Percentiles rank a stretch among this genome's conserved stretches.
These are phyloP conservation scores for Trypanosoma lewisi DNA, from an alignment of 208 protist genomes.

Conservation along the genomic window DNA sequence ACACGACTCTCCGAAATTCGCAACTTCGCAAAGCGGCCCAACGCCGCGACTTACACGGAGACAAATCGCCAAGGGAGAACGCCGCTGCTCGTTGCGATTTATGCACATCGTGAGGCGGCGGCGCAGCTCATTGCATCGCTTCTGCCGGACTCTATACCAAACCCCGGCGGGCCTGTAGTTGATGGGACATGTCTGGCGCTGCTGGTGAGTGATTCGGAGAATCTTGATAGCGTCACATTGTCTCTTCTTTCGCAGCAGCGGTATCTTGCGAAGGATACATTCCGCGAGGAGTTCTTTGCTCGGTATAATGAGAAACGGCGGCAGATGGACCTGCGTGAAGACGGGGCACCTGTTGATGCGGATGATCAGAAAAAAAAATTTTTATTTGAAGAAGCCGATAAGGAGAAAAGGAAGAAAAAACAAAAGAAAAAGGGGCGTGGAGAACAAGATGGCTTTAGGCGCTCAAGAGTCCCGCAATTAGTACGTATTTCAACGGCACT, in stretches of 20 bases:
- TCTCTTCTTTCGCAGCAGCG: constrained; percentile 52
- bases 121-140: constrained; percentile 61
- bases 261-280: constrained; percentile 20
- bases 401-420: not conserved
- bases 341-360: not conserved
- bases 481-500: not conserved
- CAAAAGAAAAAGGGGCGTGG: not conserved
- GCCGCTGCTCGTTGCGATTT: constrained; percentile 67
- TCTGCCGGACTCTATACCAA: constrained; percentile 14
- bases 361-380: not conserved
- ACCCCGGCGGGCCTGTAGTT: constrained; percentile 55
- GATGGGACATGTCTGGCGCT: constrained; percentile 68
- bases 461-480: not conserved
- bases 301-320: constrained; percentile 26
- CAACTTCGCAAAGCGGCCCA: constrained; percentile 27
- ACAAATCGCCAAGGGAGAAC: constrained; percentile 63
- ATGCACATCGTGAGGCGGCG: constrained; percentile 45
- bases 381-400: not conserved
- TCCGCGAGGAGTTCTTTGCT: constrained; percentile 22
- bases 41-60: constrained; percentile 30
- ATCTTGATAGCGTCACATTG: constrained; percentile 55
- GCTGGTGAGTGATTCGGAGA: constrained; percentile 45
- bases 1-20: constrained; percentile 22
- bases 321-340: constrained; percentile 21
- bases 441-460: not conserved